Base-by-base conservation (phyloP, 805 yeast species). In the Kodamaea kaohsiungensis region DNA sequence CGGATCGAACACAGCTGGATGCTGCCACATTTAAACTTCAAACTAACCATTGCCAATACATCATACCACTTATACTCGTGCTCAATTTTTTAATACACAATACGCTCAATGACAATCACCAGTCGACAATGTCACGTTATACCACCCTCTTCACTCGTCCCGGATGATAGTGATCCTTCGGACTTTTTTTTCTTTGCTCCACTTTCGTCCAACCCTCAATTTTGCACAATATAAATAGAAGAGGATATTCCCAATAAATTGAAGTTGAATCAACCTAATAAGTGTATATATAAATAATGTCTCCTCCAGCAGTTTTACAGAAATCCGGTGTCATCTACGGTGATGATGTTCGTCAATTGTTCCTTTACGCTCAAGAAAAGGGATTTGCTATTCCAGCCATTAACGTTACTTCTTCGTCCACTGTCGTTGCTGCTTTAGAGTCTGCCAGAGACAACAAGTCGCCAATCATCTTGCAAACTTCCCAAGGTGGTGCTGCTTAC, bases 401-500 rank as follows among this genome's bases (percentile, higher is more conserved):
- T 72, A 95, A 95, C 78, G 98, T 95, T 57, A 95, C 99, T 62
- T 90, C 98, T 37, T 92, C 98, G 38, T 93, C 98, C 57, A 93
- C 98, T 60, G 98, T 87, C 56, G 79, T 76, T 59, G 68, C 80
- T 61, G 72, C 80, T 55, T 74, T 76, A 65, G 80, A 76, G 69
- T 76, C 80, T 59, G 80, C 80, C 54, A 75, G 80, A 69, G 80
- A 76, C 67, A 61, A 55, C 69, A 74, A 74, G 66, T 88, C 97
- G 59, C 99, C 99, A 80, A 91, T 95, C 79, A 90, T 95, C 74
- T 80, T 95, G 72, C 99, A 95, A 81, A 86, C 93, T 65, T 93
- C 98, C 58, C 91, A 95, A 78, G 99, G 99, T 82, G 99, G 99
- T 83, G 96, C 99, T 65, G 98, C 98, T 61, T 95, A 86, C 90